Evolutionary conservation across 1,284 basidiomycete genomes (phyloP).

Genomic region (Heterobasidion annosum): DNA sequence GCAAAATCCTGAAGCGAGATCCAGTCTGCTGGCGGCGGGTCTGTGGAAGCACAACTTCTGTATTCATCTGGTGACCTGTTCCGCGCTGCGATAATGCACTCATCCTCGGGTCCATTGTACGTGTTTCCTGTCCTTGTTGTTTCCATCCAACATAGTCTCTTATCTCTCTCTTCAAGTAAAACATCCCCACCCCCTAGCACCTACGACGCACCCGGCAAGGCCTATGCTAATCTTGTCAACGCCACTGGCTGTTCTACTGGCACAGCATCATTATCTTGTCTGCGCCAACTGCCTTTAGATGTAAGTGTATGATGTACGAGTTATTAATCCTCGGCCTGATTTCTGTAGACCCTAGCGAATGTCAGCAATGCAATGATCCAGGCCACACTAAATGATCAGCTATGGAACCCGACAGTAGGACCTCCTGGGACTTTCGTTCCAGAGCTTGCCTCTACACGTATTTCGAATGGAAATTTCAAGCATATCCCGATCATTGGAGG

Average conservation of each 20-base stretch:
- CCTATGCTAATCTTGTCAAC: background rate
- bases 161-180: background rate
- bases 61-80: background rate
- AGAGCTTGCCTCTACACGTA: constrained; percentile 34
- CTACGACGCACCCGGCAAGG: background rate
- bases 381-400: constrained; percentile 35
- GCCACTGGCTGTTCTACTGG: background rate
- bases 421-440: constrained; percentile 34
- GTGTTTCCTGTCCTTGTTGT: background rate
- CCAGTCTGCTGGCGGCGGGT: background rate
- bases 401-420: constrained; percentile 49
- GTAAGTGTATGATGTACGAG: background rate
- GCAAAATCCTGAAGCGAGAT: background rate
- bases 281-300: constrained; percentile 18
- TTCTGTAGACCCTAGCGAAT: constrained; percentile 28
- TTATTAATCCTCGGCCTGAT: background rate
- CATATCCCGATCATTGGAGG: constrained; percentile 45
- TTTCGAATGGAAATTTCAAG: constrained; percentile 38
- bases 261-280: background rate
- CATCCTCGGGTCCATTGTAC: background rate
- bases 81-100: constrained; percentile 1
- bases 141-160: background rate
- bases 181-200: background rate
- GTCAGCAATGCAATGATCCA: constrained; percentile 37
- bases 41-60: background rate